Evolutionary conservation across 2,329 filamentous ascomycete genomes (phyloP), one percentile per base, ranked within the genome.

Genomic region (Salinomyces thailandicus): DNA sequence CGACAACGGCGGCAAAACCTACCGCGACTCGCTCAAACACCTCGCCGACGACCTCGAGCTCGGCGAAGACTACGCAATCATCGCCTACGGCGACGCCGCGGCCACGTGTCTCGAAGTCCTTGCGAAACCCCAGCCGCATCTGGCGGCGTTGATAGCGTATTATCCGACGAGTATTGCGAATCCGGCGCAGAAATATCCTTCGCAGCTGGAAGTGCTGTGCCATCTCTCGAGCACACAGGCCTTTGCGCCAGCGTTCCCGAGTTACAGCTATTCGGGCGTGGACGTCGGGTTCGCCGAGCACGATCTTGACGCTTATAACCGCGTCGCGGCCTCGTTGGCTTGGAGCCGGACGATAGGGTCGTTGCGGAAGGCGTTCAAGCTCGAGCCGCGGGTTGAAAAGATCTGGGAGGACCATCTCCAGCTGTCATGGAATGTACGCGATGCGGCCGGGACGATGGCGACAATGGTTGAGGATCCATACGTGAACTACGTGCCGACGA

Each of bases 211-310:
- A n/a, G 41, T 64, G 5, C 49, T 60, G 27, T 48, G 63, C 9
- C 65, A 68, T 37, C 49, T 67, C 5, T 60, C 64, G 1, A 58
- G 54, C 2, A 45, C 51, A 5, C 63, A 62, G 26, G 34, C 26
- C 9, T 56, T 58, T 33, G 48, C 58, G 39, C 61, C 59, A 19
- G 54, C 55, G 2, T 64, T 61, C 51, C 55, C 54, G 33, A 45
- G 53, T 12, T 64, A 65, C 36, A 56, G 51, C 18, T 68, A 68
- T 39, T 49, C 54, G 2, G 49, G 52, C 13, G 57, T 55, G 9
- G 41, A 49, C 19, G 47, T 51, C 0, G 64, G 64, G 0, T 68
- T 68, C 38, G 62, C 64, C 12, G 64, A 68, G 41, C 52, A 52
- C 9, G 57, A 56, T 17, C 47, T 60, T 7, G 52, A 54, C 12